Evolutionary conservation across 2,329 filamentous ascomycete genomes (phyloP).

Genomic region (Chaetomium globosum): DNA sequence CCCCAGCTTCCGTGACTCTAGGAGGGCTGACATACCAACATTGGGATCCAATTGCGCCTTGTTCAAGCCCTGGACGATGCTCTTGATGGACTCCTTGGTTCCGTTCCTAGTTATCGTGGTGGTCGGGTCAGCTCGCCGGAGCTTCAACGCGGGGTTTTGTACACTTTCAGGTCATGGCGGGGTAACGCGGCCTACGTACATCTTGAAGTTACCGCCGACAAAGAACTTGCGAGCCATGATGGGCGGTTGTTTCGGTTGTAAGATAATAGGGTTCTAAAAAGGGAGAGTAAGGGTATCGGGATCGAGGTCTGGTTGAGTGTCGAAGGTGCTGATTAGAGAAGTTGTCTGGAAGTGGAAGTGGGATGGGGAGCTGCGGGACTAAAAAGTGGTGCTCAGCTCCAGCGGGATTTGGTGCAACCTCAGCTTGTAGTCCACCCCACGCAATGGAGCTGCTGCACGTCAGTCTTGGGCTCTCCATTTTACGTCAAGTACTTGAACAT

Average conservation of each 20-base stretch:
- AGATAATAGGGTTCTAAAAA: neutral
- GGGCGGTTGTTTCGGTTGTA: slow-evolving; percentile 43
- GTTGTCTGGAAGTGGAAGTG: slow-evolving; percentile 19
- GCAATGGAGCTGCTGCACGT: neutral
- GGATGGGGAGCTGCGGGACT: slow-evolving; percentile 32
- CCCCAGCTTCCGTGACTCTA: neutral
- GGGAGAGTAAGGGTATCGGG: slow-evolving; percentile 6
- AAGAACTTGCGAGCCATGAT: slow-evolving; percentile 96
- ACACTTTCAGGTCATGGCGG: slow-evolving; percentile 27
- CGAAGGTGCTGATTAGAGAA: slow-evolving; percentile 4
- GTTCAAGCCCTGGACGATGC: slow-evolving; percentile 89
- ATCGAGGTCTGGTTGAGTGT: slow-evolving; percentile 10
- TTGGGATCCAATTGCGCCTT: slow-evolving; percentile 76
- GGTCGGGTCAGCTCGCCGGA: slow-evolving; percentile 35
- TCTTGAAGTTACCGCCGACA: slow-evolving; percentile 99
- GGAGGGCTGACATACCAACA: slow-evolving; percentile 58
- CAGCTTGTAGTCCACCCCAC: neutral
- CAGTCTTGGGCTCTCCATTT: neutral
- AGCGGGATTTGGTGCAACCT: slow-evolving; percentile 6
- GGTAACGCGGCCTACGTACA: slow-evolving; percentile 61
- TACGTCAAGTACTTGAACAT: neutral
- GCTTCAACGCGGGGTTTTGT: slow-evolving; percentile 38
- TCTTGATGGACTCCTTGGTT: slow-evolving; percentile 82
- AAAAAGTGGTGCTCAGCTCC: slow-evolving; percentile 27
- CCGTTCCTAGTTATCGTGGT: slow-evolving; percentile 72